Conservation (phyloP, 2,329 filamentous ascomycete species). For the Penicillium italicum region DNA sequence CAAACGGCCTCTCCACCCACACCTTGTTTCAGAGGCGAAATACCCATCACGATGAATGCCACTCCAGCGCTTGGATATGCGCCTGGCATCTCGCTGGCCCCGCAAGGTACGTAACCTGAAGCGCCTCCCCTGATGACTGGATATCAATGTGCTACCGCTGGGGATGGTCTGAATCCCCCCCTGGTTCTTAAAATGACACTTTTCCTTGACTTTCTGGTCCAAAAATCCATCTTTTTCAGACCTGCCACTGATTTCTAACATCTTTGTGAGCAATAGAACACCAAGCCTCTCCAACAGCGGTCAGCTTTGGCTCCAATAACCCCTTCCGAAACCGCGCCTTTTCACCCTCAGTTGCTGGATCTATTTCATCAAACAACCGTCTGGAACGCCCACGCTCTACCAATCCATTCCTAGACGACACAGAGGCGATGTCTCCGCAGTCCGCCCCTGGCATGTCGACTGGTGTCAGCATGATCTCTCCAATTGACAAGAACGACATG, state of each 20-base stretch:
- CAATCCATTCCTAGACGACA: conserved; percentile 60
- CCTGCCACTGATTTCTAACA: conserved; percentile 1
- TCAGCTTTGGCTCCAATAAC: conserved; percentile 47
- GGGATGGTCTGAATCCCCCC: background rate
- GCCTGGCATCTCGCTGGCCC: conserved; percentile 32
- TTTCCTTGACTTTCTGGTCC: background rate
- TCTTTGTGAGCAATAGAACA: conserved; percentile 21
- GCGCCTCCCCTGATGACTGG: conserved; percentile 11
- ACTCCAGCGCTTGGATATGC: conserved; percentile 32
- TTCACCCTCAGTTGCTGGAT: conserved; percentile 33
- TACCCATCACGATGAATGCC: conserved; percentile 32
- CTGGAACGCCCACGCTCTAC: conserved; percentile 53
- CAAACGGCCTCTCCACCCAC: conserved; percentile 18
- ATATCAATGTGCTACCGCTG: background rate
- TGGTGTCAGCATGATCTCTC: conserved; percentile 29
- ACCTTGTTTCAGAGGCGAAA: conserved; percentile 20
- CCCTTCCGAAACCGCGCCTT: conserved; percentile 49
- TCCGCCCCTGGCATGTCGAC: conserved; percentile 30
- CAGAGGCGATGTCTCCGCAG: conserved; percentile 37
- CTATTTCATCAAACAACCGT: conserved; percentile 28
- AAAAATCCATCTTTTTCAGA: background rate
- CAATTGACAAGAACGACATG: conserved; percentile 37
- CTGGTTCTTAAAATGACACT: conserved; percentile 7
- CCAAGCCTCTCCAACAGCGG: conserved; percentile 33
- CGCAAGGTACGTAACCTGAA: conserved; percentile 33